A percentile compares a stretch with the other conserved stretches of the same genome.
phyloP scores from a whole-genome alignment of 805 yeast species.

The Zygosaccharomyces siamensis region DNA sequence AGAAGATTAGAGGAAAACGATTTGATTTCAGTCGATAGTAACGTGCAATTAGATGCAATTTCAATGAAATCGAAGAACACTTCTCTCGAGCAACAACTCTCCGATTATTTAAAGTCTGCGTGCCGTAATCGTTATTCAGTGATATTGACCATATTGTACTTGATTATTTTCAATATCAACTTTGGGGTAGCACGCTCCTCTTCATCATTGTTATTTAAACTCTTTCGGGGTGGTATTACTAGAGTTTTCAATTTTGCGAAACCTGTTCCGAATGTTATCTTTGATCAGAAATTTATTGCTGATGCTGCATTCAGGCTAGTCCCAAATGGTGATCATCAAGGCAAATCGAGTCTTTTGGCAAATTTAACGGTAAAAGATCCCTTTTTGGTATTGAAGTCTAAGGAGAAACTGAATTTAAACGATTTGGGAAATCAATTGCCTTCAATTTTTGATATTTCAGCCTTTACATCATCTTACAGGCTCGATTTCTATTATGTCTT shows the following conservation, averaged over 20 bases:
- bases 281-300: slow-evolving; percentile 15
- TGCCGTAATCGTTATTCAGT: slow-evolving; percentile 4
- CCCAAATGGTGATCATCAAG: not conserved
- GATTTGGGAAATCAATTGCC: not conserved
- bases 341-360: slow-evolving; percentile 3
- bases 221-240: slow-evolving; percentile 10
- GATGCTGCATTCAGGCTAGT: slow-evolving; percentile 5
- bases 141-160: slow-evolving; percentile 5
- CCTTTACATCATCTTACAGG: slow-evolving; percentile 34
- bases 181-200: slow-evolving; percentile 18
- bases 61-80: slow-evolving; percentile 1
- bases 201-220: slow-evolving; percentile 16
- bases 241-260: slow-evolving; percentile 4
- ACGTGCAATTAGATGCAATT: slow-evolving; percentile 6
- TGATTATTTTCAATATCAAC: slow-evolving; percentile 11
- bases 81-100: not conserved
- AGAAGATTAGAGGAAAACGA: slow-evolving; percentile 59
- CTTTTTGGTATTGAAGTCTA: slow-evolving; percentile 9
- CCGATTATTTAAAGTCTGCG: not conserved
- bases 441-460: slow-evolving; percentile 10
- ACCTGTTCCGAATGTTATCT: slow-evolving; percentile 8
- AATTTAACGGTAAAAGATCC: slow-evolving; percentile 7
- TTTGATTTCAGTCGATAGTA: slow-evolving; percentile 28
- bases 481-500: slow-evolving; percentile 49
- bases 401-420: not conserved